Base-by-base conservation (phyloP, 306 rosid species). In the Astragalus membranaceus region DNA sequence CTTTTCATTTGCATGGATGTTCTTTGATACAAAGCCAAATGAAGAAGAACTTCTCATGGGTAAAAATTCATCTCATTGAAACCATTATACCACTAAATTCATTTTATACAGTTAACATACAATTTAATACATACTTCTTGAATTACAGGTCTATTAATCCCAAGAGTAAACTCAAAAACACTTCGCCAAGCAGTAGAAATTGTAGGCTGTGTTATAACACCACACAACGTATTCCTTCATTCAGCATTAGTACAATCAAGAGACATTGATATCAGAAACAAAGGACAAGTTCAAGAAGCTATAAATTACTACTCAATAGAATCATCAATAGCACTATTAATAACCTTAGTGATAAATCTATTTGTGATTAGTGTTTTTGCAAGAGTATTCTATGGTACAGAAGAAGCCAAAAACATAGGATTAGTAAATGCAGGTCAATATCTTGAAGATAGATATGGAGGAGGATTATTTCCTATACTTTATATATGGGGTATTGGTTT, bases 401-500 rank as follows among this genome's bases (percentile, higher is more conserved):
- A 88, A 67, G 82, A 86, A 65, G 95, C 88, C 5, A 70, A 72
- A 0, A 43, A 72, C 64, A 84, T 86, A 64, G 95, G 95, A 11
- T 69, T 88, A 30, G 86, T 88, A 13, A 88, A 88, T 48, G 95
- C 95, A 8, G 95, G 95, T 16, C 89, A 86, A 35, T 86, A 42
- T 72, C 91, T 88, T 23, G 67, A 88, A 76, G 91, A 80, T 7
- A 82, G 69, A 69, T 88, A 80, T 60, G 95, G 95, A 5, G 88
- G 89, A 37, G 95, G 91, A 7, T 47, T 84, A 10, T 82, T 84
- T 72, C 95, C 95, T 4, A 86, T 88, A 64, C 76, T 84, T 1
- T 88, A 88, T 61, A 88, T 88, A 8, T 88, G 95, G 95, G 91
- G 89, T 17, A 75, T 88, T 44, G 95, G 95, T 54, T 66, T 88